A percentile compares a stretch with the other conserved stretches of the same genome.
These are phyloP conservation scores for Linnemannia zychae DNA, from an alignment of 192 early-diverging fungal species.

Conservation along the genomic window DNA sequence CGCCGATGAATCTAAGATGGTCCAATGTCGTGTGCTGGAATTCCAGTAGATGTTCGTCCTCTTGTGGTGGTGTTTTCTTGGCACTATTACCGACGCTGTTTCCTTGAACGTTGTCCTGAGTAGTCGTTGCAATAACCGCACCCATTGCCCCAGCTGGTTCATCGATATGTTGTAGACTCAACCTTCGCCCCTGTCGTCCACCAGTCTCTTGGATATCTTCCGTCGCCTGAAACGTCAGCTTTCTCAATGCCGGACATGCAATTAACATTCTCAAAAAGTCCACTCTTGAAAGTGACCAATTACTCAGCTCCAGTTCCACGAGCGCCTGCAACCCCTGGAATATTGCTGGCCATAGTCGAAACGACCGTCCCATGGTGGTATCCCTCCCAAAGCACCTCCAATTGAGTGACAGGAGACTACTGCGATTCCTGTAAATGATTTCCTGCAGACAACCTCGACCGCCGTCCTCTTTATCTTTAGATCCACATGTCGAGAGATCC, in stretches of 20 bases:
- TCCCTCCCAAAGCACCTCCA: constrained; percentile 41
- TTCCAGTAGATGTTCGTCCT: neutral
- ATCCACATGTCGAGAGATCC: constrained; percentile 23
- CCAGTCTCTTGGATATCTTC: constrained; percentile 12
- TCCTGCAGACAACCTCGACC: constrained; percentile 29
- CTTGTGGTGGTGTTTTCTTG: neutral
- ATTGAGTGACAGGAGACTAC: neutral
- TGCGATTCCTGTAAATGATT: constrained; percentile 24
- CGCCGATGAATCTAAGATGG: constrained; percentile 8
- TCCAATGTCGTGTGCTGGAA: constrained; percentile 12
- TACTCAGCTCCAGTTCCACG: neutral
- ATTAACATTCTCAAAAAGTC: constrained; percentile 29
- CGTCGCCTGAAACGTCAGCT: constrained; percentile 17
- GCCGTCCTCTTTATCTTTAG: constrained; percentile 3
- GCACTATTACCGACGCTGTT: neutral
- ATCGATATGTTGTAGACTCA: neutral
- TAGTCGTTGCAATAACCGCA: neutral
- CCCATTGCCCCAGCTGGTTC: neutral
- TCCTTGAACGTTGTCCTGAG: neutral
- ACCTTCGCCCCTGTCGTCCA: neutral
- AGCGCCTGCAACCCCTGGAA: constrained; percentile 10
- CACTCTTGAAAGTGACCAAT: constrained; percentile 23
- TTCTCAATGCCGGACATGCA: constrained; percentile 12
- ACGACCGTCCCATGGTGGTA: neutral
- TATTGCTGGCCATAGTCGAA: constrained; percentile 12